Base-by-base conservation (phyloP, 108 stramenopile genomes). In the Licmophora abbreviata region DNA sequence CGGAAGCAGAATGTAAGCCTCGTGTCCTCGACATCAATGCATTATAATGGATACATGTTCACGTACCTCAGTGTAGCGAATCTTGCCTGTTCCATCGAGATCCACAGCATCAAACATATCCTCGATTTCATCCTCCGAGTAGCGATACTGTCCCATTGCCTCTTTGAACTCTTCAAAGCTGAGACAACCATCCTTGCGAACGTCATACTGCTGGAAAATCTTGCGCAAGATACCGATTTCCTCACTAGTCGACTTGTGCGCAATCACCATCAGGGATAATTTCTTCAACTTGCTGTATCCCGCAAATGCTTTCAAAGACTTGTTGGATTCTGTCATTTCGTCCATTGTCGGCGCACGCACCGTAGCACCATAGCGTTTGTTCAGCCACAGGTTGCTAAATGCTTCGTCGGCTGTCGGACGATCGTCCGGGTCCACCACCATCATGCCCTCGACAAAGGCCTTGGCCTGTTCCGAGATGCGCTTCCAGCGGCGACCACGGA, bases 31-130 rank as follows among this genome's bases (percentile, higher is more conserved):
- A n/a, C n/a, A n/a, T n/a, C n/a, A n/a, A n/a, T n/a, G n/a, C n/a
- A n/a, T n/a, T n/a, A n/a, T n/a, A n/a, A n/a, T n/a, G n/a, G n/a
- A n/a, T n/a, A n/a, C n/a, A n/a, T n/a, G n/a, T n/a, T n/a, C n/a
- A n/a, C n/a, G n/a, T n/a, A n/a, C n/a, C n/a, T 96, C 95, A 25
- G 81, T 83, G 58, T 92, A 96, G 28, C 74, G 62, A 9, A 96
- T 77, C 10, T 52, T 68, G 20, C 83, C 87, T 33, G 68, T 83
- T 17, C 69, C 68, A 65, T 94, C 85, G 18, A 93, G 38, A 66
- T 96, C 86, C 40, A 83, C 57, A 10, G 47, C 63, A 14, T 54
- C 36, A 61, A 94, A 96, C 48, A 94, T 73, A 26, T 36, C 35
- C 23, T 75, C 68, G 23, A 92, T 55, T 48, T 94, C 80, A 44